These are phyloP conservation scores for Aspergillus pseudonomiae DNA, from an alignment of 2,329 filamentous ascomycete genomes.

Conservation along the genomic window DNA sequence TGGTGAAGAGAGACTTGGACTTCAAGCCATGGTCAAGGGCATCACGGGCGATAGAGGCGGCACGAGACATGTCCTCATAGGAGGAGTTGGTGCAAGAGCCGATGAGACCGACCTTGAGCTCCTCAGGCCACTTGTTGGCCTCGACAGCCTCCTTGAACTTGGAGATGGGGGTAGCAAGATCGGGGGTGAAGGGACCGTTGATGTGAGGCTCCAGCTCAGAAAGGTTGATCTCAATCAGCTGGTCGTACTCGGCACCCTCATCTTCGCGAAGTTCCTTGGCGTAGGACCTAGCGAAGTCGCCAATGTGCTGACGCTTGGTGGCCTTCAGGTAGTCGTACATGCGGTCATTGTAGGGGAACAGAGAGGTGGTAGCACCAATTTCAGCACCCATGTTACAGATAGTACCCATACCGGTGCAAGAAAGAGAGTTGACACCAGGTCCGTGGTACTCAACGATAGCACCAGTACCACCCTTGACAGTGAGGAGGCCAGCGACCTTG, in stretches of 20 bases:
- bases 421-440: constrained; percentile 73
- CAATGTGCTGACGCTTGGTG: constrained; percentile 88
- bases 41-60: constrained; percentile 86
- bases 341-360: constrained; percentile 97
- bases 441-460: constrained; percentile 66
- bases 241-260: constrained; percentile 89
- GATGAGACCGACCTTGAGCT: constrained; percentile 94
- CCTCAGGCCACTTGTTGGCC: constrained; percentile 93
- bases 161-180: constrained; percentile 95
- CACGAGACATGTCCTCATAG: constrained; percentile 89
- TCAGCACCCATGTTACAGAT: constrained; percentile 72
- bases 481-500: constrained; percentile 94
- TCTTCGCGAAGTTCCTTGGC: constrained; percentile 85
- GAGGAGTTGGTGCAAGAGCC: constrained; percentile 97
- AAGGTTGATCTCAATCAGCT: constrained; percentile 95
- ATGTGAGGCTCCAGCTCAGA: constrained; percentile 94
- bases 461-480: constrained; percentile 96
- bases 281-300: constrained; percentile 84
- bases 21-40: constrained; percentile 91
- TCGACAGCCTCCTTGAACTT: constrained; percentile 95
- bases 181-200: constrained; percentile 98
- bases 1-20: constrained; percentile 88
- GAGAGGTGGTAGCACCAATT: constrained; percentile 76
- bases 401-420: constrained; percentile 84
- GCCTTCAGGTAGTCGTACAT: constrained; percentile 95